A percentile compares a stretch with the other conserved stretches of the same genome.
phyloP scores from a whole-genome alignment of 495 filamentous ascomycete species.

The Hypoxylon perforatum region DNA sequence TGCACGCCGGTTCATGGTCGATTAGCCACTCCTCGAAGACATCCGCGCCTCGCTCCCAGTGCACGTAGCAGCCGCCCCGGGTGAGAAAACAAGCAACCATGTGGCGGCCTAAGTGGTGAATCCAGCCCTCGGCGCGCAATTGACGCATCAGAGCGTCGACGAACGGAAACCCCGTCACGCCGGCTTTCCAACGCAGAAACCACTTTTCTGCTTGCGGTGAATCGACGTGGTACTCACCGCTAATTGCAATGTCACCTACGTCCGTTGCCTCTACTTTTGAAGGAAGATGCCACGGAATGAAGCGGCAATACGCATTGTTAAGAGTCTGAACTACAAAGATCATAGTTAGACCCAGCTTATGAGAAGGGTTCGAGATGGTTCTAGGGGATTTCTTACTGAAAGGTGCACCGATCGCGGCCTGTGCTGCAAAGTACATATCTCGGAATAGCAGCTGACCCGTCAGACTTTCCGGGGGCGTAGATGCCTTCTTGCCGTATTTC shows the following conservation, averaged over 20 bases:
- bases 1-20: slow-evolving; percentile 76
- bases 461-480: slow-evolving; percentile 68
- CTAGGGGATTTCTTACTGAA: slow-evolving; percentile 50
- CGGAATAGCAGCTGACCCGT: slow-evolving; percentile 76
- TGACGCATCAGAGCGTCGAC: slow-evolving; percentile 82
- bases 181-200: slow-evolving; percentile 73
- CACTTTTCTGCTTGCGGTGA: slow-evolving; percentile 65
- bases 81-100: slow-evolving; percentile 79
- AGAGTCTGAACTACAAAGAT: slow-evolving; percentile 54
- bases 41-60: slow-evolving; percentile 78
- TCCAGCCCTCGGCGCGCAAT: slow-evolving; percentile 75
- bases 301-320: slow-evolving; percentile 68
- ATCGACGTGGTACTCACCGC: slow-evolving; percentile 67
- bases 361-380: neutral
- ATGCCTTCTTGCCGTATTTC: slow-evolving; percentile 59
- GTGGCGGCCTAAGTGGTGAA: slow-evolving; percentile 78
- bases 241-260: slow-evolving; percentile 50
- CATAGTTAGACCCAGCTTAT: neutral
- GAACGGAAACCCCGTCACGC: slow-evolving; percentile 76
- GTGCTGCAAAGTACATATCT: slow-evolving; percentile 82
- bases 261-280: slow-evolving; percentile 56
- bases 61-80: slow-evolving; percentile 76
- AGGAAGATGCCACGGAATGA: slow-evolving; percentile 78
- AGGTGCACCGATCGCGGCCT: slow-evolving; percentile 68
- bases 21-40: slow-evolving; percentile 79